Evolutionary conservation across 257 asterid species (phyloP).

Genomic region (Datura wrightii): DNA sequence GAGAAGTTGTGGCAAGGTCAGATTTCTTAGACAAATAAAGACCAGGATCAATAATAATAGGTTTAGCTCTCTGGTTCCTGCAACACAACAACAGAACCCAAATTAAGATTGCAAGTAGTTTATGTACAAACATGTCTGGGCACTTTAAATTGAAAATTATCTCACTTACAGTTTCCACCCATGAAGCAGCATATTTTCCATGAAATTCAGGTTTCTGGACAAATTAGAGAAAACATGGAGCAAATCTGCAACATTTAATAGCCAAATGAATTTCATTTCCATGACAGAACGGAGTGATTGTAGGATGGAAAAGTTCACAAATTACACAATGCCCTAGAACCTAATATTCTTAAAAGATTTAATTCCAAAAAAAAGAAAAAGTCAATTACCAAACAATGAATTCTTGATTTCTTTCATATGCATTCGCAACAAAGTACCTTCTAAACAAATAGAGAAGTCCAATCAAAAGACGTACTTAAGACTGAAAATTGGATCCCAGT

Average conservation of each 20-base stretch:
- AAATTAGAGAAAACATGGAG: conserved; percentile 81
- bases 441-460: background rate
- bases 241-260: conserved; percentile 71
- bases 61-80: conserved; percentile 96
- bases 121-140: background rate
- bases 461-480: conserved; percentile 1
- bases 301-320: background rate
- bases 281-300: background rate
- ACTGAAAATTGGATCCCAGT: background rate
- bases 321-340: background rate
- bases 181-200: conserved; percentile 81
- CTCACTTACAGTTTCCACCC: conserved; percentile 95
- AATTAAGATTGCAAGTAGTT: background rate
- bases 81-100: conserved; percentile 32
- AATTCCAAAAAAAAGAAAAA: background rate
- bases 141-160: conserved; percentile 8
- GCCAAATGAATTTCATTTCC: conserved; percentile 26
- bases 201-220: conserved; percentile 84
- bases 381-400: background rate
- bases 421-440: background rate
- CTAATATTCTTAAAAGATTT: background rate
- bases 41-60: conserved; percentile 93
- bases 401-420: conserved; percentile 23
- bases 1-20: conserved; percentile 83
- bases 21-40: conserved; percentile 91